These are phyloP conservation scores for Suillus paluster DNA, from an alignment of 768 basidiomycete species.

Conservation along the genomic window DNA sequence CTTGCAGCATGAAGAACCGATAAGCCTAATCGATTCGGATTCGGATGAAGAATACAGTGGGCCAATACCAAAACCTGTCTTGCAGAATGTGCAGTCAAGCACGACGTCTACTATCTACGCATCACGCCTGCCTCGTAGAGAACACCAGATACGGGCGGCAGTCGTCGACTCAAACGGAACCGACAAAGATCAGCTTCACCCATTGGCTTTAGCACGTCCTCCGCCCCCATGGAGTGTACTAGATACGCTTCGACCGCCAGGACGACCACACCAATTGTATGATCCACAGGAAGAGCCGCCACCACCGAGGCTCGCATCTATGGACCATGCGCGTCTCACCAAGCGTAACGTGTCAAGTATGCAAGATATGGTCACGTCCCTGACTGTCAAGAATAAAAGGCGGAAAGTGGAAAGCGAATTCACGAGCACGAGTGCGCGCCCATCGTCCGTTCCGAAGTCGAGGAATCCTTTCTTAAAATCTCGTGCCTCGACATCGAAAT, in stretches of 20 bases:
- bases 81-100: not conserved
- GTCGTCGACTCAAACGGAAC: not conserved
- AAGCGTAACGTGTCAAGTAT: conserved; percentile 27
- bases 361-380: conserved; percentile 21
- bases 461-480: conserved; percentile 28
- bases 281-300: not conserved
- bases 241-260: not conserved
- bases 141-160: not conserved
- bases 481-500: not conserved
- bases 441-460: conserved; percentile 7
- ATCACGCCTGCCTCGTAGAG: not conserved
- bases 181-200: conserved; percentile 18
- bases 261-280: not conserved
- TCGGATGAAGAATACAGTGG: not conserved
- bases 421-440: conserved; percentile 12
- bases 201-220: conserved; percentile 29
- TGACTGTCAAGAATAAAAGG: conserved; percentile 21
- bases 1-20: not conserved
- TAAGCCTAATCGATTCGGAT: not conserved
- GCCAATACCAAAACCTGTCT: not conserved
- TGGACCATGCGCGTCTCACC: conserved; percentile 30
- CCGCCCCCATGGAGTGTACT: conserved; percentile 31
- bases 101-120: not conserved
- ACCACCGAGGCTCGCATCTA: conserved; percentile 10
- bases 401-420: conserved; percentile 27